Evolutionary conservation across 441 rosid genomes (phyloP), one percentile per base, ranked within the genome.

Genomic region (Rhodomyrtus psidioides): DNA sequence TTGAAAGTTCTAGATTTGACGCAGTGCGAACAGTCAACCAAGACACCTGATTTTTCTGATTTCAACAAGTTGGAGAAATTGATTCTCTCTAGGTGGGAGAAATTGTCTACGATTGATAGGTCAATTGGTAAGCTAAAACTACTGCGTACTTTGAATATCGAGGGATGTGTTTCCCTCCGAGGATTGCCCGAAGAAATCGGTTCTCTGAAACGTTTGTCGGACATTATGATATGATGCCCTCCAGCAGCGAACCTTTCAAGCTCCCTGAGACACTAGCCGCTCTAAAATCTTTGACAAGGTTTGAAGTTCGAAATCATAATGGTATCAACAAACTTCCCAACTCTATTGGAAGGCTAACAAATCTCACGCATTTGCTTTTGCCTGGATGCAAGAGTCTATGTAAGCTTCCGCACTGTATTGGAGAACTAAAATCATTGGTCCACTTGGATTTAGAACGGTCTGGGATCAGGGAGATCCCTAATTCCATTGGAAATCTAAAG

Each of bases 301-400:
- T n/a, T 58, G 30, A 58, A 58, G 30, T 58, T 58, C 16, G 7
- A 26, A 8, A 19, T 58, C 28, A 23, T n/a, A 2, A 5, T 26
- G 16, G 30, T n/a, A 58, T 58, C 62, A 26, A 0, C 30, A 26
- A 26, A 58, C n/a, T 59, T 59, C 65, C 65, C 0, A 0, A 6
- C 2, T 59, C 34, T 14, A n/a, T 27, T 59, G 34, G 9, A 59
- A 14, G 5, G 65, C 14, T 59, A 59, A 59, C 34, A 0, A 59
- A 59, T 59, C 65, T 59, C 65, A 59, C 34, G 0, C 65, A 27
- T 14, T 59, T 59, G 34, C 8, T n/a, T n/a, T 59, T 59, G 19
- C 4, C 2, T 14, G 4, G 15, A 13, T 59, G 34, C 19, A 6
- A 59, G 17, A 9, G 3, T 14, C 1, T 59, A 27, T 0, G 13